A percentile compares a stretch with the other conserved stretches of the same genome.
phyloP scores from a whole-genome alignment of 345 rosid genomes.

The Eutrema heterophyllum region DNA sequence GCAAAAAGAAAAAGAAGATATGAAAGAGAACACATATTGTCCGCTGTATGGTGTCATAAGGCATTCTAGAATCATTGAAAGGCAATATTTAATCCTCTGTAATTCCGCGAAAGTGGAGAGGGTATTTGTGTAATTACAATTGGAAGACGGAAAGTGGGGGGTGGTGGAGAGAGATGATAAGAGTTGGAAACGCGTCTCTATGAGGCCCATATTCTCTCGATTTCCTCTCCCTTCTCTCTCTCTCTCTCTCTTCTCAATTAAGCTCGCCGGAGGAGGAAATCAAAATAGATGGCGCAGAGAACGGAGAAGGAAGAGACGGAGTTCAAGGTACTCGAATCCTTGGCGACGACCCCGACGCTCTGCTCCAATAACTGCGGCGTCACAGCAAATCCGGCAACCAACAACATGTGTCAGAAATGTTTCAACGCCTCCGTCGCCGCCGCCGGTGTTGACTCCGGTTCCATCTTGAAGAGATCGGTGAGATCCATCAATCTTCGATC shows the following conservation, averaged over 20 bases:
- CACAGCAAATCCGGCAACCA: conserved; percentile 82
- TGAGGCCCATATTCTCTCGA: conserved; percentile 69
- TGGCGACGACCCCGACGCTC: conserved; percentile 31
- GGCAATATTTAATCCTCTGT: background rate
- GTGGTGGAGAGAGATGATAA: conserved; percentile 36
- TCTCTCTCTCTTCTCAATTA: background rate
- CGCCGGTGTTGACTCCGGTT: conserved; percentile 26
- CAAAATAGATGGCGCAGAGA: conserved; percentile 59
- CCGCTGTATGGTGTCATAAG: conserved; percentile 21
- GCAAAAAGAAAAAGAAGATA: background rate
- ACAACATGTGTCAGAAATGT: conserved; percentile 97
- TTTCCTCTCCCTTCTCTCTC: background rate
- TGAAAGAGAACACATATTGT: conserved; percentile 1
- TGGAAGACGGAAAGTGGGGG: conserved; percentile 19
- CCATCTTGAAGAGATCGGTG: conserved; percentile 39
- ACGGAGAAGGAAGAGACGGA: conserved; percentile 97
- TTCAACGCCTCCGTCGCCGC: conserved; percentile 56
- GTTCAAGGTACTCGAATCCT: conserved; percentile 79
- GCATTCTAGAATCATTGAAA: conserved; percentile 23
- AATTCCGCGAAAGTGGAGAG: conserved; percentile 30
- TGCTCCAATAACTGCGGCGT: conserved; percentile 86
- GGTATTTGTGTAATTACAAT: conserved; percentile 23
- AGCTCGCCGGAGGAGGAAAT: conserved; percentile 6
- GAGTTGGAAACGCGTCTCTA: conserved; percentile 81
- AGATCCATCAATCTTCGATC: conserved; percentile 53